Evolutionary conservation across 768 basidiomycete genomes (phyloP), one percentile per base, ranked within the genome.

Genomic region (Cubamyces sp.): DNA sequence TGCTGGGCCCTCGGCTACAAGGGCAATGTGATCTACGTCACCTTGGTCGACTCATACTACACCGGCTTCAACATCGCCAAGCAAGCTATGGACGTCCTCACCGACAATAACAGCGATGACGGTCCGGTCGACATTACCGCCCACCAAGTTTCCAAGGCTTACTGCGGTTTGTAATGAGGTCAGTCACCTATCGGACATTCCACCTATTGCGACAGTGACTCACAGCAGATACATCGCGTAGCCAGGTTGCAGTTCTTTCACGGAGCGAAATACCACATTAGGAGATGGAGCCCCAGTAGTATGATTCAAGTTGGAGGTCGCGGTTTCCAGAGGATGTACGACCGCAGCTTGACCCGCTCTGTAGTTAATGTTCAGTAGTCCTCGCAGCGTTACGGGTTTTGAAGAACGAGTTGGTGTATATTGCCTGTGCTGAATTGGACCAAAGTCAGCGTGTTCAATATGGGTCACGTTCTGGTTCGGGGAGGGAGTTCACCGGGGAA

Each of bases 71-170:
- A 76, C 64, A 69, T 78, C 46, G 70, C 76, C 28, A 59, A 69
- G 34, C 69, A 65, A 64, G 75, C 75, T 54, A 72, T 78, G 75
- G 68, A 78, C 56, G 52, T 34, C 12, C 68, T 77, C 59, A 77
- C 76, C 54, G 73, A 75, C 50, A 76, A 74, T 37, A 72, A 81
- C 65, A 86, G 80, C 0, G 75, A 70, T 43, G 67, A 76, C 30
- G 87, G 87, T 6, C 73, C 80, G 26, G 76, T 87, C 19, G 46
- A 75, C 15, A 83, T 83, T 14, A 74, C 70, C 7, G 73, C 81
- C 5, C 72, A 60, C 3, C 71, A 82, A 60, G 81, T 87, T 11
- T 72, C 65, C 40, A 57, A 77, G 8, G 80, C 84, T 0, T 63
- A 69, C 51, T 89, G 88, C 68, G 85, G 85, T 21, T 71, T 86